phyloP scores from a whole-genome alignment of 495 filamentous ascomycete genomes.

The Aspergillus egyptiacus region DNA sequence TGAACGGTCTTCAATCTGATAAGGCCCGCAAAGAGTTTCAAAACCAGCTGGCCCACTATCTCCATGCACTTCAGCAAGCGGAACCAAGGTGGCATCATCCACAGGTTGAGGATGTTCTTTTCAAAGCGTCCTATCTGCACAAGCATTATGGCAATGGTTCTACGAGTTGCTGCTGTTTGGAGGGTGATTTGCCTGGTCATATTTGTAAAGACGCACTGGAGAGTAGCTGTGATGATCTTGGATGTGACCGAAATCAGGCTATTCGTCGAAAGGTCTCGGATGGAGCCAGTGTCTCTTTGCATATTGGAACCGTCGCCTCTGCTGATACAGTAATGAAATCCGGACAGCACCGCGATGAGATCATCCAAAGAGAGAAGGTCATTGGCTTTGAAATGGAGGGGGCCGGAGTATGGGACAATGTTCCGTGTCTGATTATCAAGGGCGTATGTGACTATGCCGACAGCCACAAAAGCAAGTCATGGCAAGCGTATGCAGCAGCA shows the following conservation, averaged over 20 bases:
- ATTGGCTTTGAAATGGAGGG: neutral
- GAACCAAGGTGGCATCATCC: neutral
- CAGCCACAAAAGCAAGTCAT: conserved; percentile 17
- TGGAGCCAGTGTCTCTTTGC: neutral
- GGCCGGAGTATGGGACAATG: neutral
- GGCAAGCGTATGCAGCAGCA: conserved; percentile 34
- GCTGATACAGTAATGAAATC: no score
- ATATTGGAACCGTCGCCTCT: no score
- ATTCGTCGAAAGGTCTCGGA: neutral
- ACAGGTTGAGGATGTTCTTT: neutral
- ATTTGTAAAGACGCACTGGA: neutral
- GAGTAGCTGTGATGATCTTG: neutral
- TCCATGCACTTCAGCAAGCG: neutral
- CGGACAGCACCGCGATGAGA: no score
- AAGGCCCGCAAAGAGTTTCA: neutral
- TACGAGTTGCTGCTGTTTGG: neutral
- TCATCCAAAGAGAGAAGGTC: no score
- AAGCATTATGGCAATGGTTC: neutral
- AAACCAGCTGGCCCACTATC: neutral
- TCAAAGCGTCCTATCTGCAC: neutral
- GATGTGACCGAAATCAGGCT: neutral
- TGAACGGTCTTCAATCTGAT: neutral
- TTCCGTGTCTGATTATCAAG: conserved; percentile 1
- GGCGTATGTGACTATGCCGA: conserved; percentile 5
- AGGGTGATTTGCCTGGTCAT: neutral